Percentiles rank a stretch among this genome's conserved stretches.
Evolutionary conservation across 106 monocot species (phyloP).

Genomic region (Agapanthus africanus): DNA sequence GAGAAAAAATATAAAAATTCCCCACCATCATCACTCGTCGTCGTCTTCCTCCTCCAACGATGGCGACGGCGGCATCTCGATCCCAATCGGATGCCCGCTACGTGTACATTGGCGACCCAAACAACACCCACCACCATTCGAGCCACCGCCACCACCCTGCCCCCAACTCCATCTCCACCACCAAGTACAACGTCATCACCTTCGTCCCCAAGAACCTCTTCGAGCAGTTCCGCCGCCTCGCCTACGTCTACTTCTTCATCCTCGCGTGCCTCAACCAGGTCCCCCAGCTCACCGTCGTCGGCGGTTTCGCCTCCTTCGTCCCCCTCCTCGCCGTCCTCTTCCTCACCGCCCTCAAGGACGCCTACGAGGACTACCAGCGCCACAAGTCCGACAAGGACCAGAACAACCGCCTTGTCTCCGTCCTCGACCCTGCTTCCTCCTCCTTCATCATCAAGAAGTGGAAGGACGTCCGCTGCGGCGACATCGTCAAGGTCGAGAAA

Average conservation of each 20-base stretch:
- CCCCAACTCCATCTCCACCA: constrained; percentile 3
- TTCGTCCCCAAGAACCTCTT: constrained; percentile 78
- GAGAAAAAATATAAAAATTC: too few species aligned
- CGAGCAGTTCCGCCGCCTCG: constrained; percentile 79
- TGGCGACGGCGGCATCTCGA: too few species aligned
- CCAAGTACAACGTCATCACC: constrained; percentile 49
- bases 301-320: constrained; percentile 43
- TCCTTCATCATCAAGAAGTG: constrained; percentile 42
- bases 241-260: constrained; percentile 72
- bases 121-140: too few species aligned
- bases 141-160: neutral
- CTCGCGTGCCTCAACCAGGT: constrained; percentile 55
- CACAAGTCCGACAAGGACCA: constrained; percentile 60
- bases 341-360: constrained; percentile 77
- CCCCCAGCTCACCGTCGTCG: constrained; percentile 52
- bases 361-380: constrained; percentile 75
- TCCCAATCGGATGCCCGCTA: too few species aligned
- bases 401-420: constrained; percentile 48
- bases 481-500: constrained; percentile 35
- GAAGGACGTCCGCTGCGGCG: constrained; percentile 63
- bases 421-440: constrained; percentile 16
- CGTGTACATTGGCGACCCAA: too few species aligned
- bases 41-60: too few species aligned
- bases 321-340: constrained; percentile 67
- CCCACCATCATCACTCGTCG: too few species aligned